phyloP scores from a whole-genome alignment of 2,329 filamentous ascomycete genomes.

The Parafenestella ontariensis region DNA sequence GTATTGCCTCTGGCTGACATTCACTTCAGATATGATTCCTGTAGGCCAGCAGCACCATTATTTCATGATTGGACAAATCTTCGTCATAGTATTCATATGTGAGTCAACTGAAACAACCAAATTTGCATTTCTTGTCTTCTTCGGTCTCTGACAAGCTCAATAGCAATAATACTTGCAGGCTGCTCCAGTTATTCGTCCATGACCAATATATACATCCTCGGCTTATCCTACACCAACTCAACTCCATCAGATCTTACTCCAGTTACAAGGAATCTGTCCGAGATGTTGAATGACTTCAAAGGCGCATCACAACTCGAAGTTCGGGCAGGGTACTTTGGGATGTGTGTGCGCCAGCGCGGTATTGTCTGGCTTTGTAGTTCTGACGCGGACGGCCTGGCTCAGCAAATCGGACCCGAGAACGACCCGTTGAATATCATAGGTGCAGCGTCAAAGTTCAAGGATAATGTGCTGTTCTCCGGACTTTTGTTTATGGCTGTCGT shows the following conservation, averaged over 20 bases:
- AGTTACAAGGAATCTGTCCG: slow-evolving; percentile 81
- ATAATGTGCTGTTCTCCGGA: slow-evolving; percentile 95
- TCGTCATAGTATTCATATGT: slow-evolving; percentile 91
- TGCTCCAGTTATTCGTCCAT: slow-evolving; percentile 93
- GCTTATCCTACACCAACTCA: slow-evolving; percentile 87
- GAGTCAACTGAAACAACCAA: too few species aligned
- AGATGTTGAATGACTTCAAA: slow-evolving; percentile 83
- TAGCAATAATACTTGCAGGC: slow-evolving; percentile 85
- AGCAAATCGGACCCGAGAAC: slow-evolving; percentile 83
- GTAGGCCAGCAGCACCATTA: slow-evolving; percentile 75
- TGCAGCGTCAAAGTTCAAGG: slow-evolving; percentile 92
- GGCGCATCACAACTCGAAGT: slow-evolving; percentile 80
- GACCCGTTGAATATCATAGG: slow-evolving; percentile 94
- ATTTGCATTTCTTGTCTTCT: background rate
- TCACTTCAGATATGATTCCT: slow-evolving; percentile 57
- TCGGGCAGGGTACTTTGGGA: slow-evolving; percentile 91
- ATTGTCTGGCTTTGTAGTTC: slow-evolving; percentile 91
- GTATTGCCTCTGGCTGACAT: background rate
- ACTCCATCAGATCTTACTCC: slow-evolving; percentile 78
- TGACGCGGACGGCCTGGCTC: slow-evolving; percentile 86
- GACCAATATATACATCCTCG: slow-evolving; percentile 90
- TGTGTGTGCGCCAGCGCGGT: slow-evolving; percentile 87
- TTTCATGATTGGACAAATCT: slow-evolving; percentile 89
- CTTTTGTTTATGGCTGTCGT: slow-evolving; percentile 95
- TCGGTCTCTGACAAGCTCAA: slow-evolving; percentile 20